phyloP scores from a whole-genome alignment of 2,329 filamentous ascomycete species.

The Ophiosphaerella korrae region DNA sequence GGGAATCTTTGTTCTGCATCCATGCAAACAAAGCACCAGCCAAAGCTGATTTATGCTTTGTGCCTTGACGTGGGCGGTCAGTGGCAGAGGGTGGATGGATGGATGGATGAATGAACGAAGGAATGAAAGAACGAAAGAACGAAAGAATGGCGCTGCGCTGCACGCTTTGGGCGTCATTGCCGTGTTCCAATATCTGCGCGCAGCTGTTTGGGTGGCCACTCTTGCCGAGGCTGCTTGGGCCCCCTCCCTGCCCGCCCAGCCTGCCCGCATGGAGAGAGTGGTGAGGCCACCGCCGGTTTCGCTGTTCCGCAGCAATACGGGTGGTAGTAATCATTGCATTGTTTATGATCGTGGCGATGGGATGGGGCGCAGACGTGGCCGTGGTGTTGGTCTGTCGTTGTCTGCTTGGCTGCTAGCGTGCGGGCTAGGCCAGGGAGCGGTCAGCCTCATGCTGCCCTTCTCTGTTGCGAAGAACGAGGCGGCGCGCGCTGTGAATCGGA shows the following conservation, averaged over 20 bases:
- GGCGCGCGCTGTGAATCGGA: not conserved
- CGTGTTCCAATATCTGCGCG: slow-evolving; percentile 43
- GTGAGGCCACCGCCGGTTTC: slow-evolving; percentile 1
- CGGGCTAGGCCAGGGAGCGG: not conserved
- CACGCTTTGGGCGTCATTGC: slow-evolving; percentile 35
- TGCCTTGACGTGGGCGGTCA: no score
- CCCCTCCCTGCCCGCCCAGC: not conserved
- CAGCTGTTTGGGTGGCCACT: slow-evolving; percentile 31
- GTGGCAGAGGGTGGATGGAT: no score
- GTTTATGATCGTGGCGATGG: no score
- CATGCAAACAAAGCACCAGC: not conserved
- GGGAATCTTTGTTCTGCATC: no score
- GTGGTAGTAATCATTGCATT: not conserved
- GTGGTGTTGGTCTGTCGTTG: not conserved
- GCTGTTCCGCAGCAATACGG: no score
- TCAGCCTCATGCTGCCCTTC: no score
- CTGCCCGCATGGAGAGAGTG: slow-evolving; percentile 5
- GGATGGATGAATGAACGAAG: no score
- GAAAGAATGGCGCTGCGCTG: slow-evolving; percentile 15
- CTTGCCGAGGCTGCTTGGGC: slow-evolving; percentile 18
- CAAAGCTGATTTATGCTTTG: not conserved
- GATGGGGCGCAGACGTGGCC: not conserved
- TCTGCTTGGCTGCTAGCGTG: not conserved
- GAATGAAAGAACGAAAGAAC: no score
- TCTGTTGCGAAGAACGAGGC: not conserved